A percentile compares a stretch with the other conserved stretches of the same genome.
phyloP scores from a whole-genome alignment of 2,329 filamentous ascomycete species.

The Helotiales sp. region DNA sequence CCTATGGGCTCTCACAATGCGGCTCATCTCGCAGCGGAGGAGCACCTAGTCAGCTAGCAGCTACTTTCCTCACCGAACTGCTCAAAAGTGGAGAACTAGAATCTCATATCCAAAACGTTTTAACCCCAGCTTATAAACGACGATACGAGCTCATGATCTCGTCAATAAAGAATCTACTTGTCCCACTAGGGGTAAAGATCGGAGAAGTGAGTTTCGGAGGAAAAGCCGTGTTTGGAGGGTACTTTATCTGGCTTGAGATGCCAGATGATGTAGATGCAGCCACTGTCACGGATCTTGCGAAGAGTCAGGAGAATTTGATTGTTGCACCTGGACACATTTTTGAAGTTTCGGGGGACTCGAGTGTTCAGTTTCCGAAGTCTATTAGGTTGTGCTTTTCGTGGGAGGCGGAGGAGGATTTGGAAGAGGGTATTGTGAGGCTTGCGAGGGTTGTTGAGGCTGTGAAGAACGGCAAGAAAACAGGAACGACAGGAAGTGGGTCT shows the following conservation, averaged over 20 bases:
- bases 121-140: conserved; percentile 47
- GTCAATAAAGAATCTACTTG: conserved; percentile 59
- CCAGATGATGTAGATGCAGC: conserved; percentile 52
- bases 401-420: conserved; percentile 65
- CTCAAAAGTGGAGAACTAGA: conserved; percentile 46
- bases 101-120: conserved; percentile 42
- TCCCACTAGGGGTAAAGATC: conserved; percentile 59
- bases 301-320: conserved; percentile 63
- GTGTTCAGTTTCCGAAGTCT: conserved; percentile 56
- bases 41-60: conserved; percentile 54
- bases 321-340: conserved; percentile 72
- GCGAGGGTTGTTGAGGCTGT: conserved; percentile 44
- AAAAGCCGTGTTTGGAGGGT: conserved; percentile 68
- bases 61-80: conserved; percentile 51
- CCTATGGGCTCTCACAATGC: conserved; percentile 52
- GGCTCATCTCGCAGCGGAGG: conserved; percentile 58
- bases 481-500: neutral
- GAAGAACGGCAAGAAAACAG: conserved; percentile 6
- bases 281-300: conserved; percentile 56
- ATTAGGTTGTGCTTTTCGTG: conserved; percentile 72
- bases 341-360: conserved; percentile 60
- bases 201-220: conserved; percentile 41
- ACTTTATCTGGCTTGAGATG: conserved; percentile 80
- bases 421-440: conserved; percentile 67
- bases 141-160: conserved; percentile 53